These are phyloP conservation scores for Penicillium verhagenii DNA, from an alignment of 495 filamentous ascomycete genomes.

Conservation along the genomic window DNA sequence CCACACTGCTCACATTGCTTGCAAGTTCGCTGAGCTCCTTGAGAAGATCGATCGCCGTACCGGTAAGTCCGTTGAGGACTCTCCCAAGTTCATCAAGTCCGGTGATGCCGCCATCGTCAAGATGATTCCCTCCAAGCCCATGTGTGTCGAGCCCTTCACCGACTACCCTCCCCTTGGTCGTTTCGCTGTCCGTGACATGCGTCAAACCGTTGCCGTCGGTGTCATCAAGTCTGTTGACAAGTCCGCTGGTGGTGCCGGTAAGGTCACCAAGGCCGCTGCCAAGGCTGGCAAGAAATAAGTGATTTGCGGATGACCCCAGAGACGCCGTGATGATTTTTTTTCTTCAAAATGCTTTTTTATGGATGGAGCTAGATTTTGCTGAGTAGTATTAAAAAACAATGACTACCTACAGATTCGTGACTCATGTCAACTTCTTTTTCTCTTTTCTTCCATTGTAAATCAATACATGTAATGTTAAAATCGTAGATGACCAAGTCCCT, in stretches of 20 bases:
- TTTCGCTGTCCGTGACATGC: slow-evolving; percentile 93
- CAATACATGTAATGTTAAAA: not conserved
- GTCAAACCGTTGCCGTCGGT: slow-evolving; percentile 95
- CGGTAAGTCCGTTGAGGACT: slow-evolving; percentile 89
- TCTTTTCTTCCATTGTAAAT: slow-evolving; percentile 1
- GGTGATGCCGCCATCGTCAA: slow-evolving; percentile 99
- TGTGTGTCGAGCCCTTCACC: slow-evolving; percentile 99
- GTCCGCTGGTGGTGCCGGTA: slow-evolving; percentile 61
- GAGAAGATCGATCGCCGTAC: slow-evolving; percentile 99
- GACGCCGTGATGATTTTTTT: slow-evolving; percentile 36
- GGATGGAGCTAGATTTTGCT: slow-evolving; percentile 33
- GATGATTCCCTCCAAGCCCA: slow-evolving; percentile 99
- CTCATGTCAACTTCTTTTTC: slow-evolving; percentile 16
- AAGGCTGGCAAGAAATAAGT: slow-evolving; percentile 70
- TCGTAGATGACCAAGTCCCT: not conserved
- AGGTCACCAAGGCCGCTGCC: slow-evolving; percentile 74
- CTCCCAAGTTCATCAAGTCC: slow-evolving; percentile 99
- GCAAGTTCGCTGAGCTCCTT: slow-evolving; percentile 98
- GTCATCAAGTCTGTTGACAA: slow-evolving; percentile 89
- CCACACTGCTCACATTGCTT: slow-evolving; percentile 99
- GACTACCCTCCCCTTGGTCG: slow-evolving; percentile 98
- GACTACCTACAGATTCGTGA: slow-evolving; percentile 28
- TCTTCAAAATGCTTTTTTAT: slow-evolving; percentile 30
- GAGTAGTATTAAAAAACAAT: slow-evolving; percentile 21
- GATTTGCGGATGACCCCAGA: slow-evolving; percentile 30